Conservation (phyloP, 345 rosid genomes). For the Rhodamnia argentea region DNA sequence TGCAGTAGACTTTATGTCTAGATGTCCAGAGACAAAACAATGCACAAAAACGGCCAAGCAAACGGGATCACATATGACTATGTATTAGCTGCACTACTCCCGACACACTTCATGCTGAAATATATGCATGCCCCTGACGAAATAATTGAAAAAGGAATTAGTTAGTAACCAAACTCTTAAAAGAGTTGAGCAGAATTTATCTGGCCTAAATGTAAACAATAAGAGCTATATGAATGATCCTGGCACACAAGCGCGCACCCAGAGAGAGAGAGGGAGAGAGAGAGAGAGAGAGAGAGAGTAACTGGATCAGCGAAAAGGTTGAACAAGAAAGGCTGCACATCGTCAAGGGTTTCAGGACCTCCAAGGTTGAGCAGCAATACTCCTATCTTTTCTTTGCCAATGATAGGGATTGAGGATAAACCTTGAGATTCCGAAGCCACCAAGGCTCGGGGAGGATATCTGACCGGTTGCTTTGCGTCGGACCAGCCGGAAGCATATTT, state of each 20-base stretch:
- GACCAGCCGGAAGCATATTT: constrained; percentile 21
- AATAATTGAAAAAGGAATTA: not conserved
- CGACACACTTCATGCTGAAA: not conserved
- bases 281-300: constrained; percentile 6
- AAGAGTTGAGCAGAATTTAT: not conserved
- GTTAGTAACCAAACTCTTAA: not conserved
- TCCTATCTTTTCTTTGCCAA: constrained; percentile 59
- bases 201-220: not conserved
- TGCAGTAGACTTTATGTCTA: not conserved
- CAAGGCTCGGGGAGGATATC: constrained; percentile 37
- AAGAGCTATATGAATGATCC: not conserved
- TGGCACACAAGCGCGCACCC: not conserved
- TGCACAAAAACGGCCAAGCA: not conserved
- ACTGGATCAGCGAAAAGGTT: constrained; percentile 97
- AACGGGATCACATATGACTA: not conserved
- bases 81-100: not conserved
- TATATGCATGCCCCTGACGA: not conserved
- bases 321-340: constrained; percentile 95
- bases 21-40: not conserved
- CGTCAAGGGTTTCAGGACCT: constrained; percentile 96
- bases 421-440: constrained; percentile 43
- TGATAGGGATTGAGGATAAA: constrained; percentile 19
- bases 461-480: not conserved
- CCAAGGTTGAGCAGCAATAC: constrained; percentile 92
- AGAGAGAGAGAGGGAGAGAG: not conserved